phyloP scores from a whole-genome alignment of 1,284 basidiomycete genomes.

The Ustanciosporium gigantosporum region DNA sequence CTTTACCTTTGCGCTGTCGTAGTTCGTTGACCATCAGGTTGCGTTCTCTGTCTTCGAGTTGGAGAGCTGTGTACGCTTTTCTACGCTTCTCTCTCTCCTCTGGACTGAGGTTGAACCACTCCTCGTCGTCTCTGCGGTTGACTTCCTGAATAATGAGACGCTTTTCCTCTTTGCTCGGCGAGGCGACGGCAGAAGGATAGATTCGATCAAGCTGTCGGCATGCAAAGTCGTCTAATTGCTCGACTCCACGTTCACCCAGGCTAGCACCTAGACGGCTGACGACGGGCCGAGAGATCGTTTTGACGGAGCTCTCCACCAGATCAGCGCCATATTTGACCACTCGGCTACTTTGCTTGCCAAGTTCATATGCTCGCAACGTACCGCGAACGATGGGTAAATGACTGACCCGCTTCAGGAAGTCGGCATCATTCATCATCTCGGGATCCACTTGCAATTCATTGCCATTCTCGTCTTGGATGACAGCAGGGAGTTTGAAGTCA shows the following conservation, averaged over 20 bases:
- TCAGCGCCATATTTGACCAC: conserved; percentile 87
- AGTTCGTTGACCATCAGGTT: conserved; percentile 45
- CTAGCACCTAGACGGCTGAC: conserved; percentile 69
- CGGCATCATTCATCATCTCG: conserved; percentile 51
- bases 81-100: conserved; percentile 47
- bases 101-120: conserved; percentile 44
- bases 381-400: conserved; percentile 69
- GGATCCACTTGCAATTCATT: conserved; percentile 48
- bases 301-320: conserved; percentile 82
- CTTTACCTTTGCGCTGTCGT: conserved; percentile 35
- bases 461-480: conserved; percentile 50
- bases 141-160: conserved; percentile 40
- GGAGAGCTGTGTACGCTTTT: conserved; percentile 41
- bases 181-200: conserved; percentile 27
- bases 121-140: conserved; percentile 40
- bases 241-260: conserved; percentile 65
- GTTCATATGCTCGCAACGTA: conserved; percentile 74
- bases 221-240: conserved; percentile 83
- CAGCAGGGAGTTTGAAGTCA: conserved; percentile 50
- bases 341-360: conserved; percentile 74
- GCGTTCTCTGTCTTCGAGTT: conserved; percentile 48
- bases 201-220: conserved; percentile 78
- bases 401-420: conserved; percentile 46
- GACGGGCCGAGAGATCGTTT: conserved; percentile 80
- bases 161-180: conserved; percentile 45